Evolutionary conservation across 176 grass and related monocot genomes (phyloP).

Genomic region (Secale cereale): DNA sequence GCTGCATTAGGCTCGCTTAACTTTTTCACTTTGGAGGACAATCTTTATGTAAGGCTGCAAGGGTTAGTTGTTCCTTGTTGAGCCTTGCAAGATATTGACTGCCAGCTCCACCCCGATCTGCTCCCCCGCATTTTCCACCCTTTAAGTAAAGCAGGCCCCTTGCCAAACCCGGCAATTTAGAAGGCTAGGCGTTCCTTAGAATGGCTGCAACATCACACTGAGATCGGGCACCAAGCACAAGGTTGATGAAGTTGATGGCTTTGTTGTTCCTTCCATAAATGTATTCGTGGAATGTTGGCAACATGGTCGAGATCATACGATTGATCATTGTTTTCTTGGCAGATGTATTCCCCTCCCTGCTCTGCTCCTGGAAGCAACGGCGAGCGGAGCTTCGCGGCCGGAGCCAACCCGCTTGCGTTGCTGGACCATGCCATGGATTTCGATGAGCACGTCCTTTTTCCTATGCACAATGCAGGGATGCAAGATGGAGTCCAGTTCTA

Average conservation of each 20-base stretch:
- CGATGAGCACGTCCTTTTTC: conserved; percentile 46
- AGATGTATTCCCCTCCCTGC: conserved; percentile 47
- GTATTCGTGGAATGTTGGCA: conserved; percentile 28
- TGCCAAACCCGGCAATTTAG: conserved; percentile 39
- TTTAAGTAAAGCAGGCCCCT: conserved; percentile 65
- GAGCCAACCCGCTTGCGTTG: conserved; percentile 46
- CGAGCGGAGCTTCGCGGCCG: conserved; percentile 40
- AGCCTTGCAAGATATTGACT: conserved; percentile 84
- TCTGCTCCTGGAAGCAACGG: conserved; percentile 29
- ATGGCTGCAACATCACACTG: conserved; percentile 23
- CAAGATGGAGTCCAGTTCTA: conserved; percentile 32
- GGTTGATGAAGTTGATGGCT: conserved; percentile 32
- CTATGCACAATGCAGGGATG: conserved; percentile 41
- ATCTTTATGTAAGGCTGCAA: conserved; percentile 80
- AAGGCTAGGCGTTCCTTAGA: conserved; percentile 27
- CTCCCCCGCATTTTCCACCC: conserved; percentile 34
- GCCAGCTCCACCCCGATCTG: conserved; percentile 42
- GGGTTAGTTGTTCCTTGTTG: conserved; percentile 76
- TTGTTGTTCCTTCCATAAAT: conserved; percentile 24
- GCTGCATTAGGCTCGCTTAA: conserved; percentile 47
- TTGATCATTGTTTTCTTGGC: conserved; percentile 32
- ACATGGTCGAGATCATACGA: conserved; percentile 5
- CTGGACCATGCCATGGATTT: conserved; percentile 72
- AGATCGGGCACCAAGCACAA: conserved; percentile 22
- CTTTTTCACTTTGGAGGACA: conserved; percentile 96